Percentiles rank a stretch among this genome's conserved stretches.
phyloP scores from a whole-genome alignment of 23 red algal genomes.

The Cyanidium caldarium region DNA sequence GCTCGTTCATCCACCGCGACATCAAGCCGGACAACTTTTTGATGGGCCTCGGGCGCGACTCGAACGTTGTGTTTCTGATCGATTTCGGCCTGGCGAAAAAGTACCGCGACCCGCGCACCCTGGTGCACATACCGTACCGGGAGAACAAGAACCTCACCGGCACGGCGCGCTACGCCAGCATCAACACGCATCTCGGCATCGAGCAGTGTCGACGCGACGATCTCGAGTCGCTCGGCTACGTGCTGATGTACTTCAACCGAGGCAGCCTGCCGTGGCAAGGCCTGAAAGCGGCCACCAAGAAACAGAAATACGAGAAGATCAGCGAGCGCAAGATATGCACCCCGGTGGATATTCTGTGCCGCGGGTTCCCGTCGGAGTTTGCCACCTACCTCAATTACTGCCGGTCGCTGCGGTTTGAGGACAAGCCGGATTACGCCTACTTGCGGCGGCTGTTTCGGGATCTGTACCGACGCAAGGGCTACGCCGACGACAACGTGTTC shows the following conservation, averaged over 20 bases:
- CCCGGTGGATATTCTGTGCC: constrained; percentile 75
- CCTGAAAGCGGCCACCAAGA: constrained; percentile 87
- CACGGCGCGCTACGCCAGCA: constrained; percentile 91
- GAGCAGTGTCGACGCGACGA: constrained; percentile 95
- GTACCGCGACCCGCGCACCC: constrained; percentile 91
- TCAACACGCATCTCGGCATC: constrained; percentile 97
- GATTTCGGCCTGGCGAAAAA: constrained; percentile 98
- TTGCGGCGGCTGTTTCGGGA: constrained; percentile 71
- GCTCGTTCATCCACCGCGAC: constrained; percentile 91
- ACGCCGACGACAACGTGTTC: constrained; percentile 71
- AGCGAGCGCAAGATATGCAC: constrained; percentile 89
- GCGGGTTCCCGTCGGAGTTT: constrained; percentile 78
- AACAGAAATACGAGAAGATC: constrained; percentile 99
- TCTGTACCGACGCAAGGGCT: constrained; percentile 74
- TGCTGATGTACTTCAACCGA: constrained; percentile 99
- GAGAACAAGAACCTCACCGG: constrained; percentile 99
- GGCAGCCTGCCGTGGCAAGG: constrained; percentile 96
- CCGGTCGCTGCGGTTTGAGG: constrained; percentile 75
- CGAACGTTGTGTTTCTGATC: constrained; percentile 86
- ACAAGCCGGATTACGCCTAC: constrained; percentile 90
- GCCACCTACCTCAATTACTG: constrained; percentile 84
- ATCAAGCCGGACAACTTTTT: constrained; percentile 99
- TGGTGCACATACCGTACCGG: constrained; percentile 94
- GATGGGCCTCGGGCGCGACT: constrained; percentile 81
- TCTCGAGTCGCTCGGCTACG: constrained; percentile 95